Evolutionary conservation across 1,284 basidiomycete species (phyloP).

Genomic region (Boletellus sp.): DNA sequence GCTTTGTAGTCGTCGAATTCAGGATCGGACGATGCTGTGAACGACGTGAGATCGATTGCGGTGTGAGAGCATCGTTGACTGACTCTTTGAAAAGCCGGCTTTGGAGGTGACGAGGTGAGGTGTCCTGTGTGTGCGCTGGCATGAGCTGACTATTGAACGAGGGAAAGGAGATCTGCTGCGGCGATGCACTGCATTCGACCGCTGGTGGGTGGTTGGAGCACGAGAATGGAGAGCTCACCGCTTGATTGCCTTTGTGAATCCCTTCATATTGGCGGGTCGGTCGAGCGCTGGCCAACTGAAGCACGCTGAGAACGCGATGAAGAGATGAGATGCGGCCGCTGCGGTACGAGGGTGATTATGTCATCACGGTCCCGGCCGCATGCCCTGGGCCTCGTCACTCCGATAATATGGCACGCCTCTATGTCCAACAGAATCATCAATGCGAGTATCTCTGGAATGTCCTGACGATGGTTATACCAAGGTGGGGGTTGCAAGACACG

Average conservation of each 20-base stretch:
- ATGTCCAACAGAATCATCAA: no score
- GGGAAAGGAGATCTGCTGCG: conserved; percentile 5
- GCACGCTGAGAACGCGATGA: background rate
- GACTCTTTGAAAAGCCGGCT: conserved; percentile 90
- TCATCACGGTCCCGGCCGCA: conserved; percentile 11
- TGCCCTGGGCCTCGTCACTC: no score
- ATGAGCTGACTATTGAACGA: conserved; percentile 12
- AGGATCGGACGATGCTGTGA: conserved; percentile 76
- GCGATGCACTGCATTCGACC: conserved; percentile 3
- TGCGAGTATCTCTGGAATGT: no score
- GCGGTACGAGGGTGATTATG: conserved; percentile 13
- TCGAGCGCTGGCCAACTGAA: background rate
- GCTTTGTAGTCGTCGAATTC: conserved; percentile 84
- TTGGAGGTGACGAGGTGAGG: conserved; percentile 83
- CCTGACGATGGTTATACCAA: no score
- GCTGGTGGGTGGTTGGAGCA: background rate
- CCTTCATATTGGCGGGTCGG: conserved; percentile 59
- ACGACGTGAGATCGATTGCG: conserved; percentile 8
- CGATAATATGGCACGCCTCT: no score
- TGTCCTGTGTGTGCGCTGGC: conserved; percentile 50
- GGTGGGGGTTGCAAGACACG: no score
- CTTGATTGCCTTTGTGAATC: conserved; percentile 72
- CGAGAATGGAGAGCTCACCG: conserved; percentile 46
- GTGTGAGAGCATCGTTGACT: background rate
- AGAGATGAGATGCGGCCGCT: background rate